phyloP scores from a whole-genome alignment of 2,329 filamentous ascomycete genomes.

The Colletotrichum magnum region DNA sequence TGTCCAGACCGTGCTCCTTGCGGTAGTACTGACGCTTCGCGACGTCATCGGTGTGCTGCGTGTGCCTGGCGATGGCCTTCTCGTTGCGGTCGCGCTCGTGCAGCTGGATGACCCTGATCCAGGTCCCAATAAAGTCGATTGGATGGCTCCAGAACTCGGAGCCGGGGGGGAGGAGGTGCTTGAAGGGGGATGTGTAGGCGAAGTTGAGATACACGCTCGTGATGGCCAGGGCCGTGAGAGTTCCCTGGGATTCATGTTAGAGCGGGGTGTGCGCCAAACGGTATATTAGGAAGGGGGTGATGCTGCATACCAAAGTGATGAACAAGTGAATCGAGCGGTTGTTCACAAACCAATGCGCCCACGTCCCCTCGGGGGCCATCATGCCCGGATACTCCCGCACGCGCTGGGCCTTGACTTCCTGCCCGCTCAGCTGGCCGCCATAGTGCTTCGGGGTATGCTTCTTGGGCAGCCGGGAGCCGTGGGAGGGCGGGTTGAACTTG shows the following conservation, averaged over 20 bases:
- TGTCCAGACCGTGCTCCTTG: conserved; percentile 85
- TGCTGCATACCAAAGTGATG: conserved; percentile 81
- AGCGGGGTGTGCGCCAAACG: not conserved
- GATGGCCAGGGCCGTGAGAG: conserved; percentile 77
- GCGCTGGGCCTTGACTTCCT: conserved; percentile 76
- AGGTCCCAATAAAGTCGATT: conserved; percentile 74
- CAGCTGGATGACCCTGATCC: conserved; percentile 80
- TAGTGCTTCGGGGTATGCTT: conserved; percentile 76
- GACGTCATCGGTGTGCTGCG: conserved; percentile 84
- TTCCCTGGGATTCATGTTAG: conserved; percentile 61
- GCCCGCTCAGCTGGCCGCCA: conserved; percentile 77
- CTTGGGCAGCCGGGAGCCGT: conserved; percentile 78
- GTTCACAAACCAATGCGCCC: conserved; percentile 87
- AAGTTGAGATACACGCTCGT: conserved; percentile 86
- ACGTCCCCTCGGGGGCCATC: conserved; percentile 87
- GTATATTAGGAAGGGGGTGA: not conserved
- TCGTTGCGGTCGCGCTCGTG: conserved; percentile 80
- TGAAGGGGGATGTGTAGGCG: conserved; percentile 81
- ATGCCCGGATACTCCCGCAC: conserved; percentile 87
- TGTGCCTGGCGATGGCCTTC: conserved; percentile 79
- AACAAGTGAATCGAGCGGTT: conserved; percentile 82
- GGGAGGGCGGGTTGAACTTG: conserved; percentile 93
- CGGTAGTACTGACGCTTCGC: conserved; percentile 89
- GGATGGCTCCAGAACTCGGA: conserved; percentile 80
- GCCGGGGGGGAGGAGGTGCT: conserved; percentile 81